Base-by-base conservation (phyloP, 1,284 basidiomycete genomes). In the Tremellales sp. region DNA sequence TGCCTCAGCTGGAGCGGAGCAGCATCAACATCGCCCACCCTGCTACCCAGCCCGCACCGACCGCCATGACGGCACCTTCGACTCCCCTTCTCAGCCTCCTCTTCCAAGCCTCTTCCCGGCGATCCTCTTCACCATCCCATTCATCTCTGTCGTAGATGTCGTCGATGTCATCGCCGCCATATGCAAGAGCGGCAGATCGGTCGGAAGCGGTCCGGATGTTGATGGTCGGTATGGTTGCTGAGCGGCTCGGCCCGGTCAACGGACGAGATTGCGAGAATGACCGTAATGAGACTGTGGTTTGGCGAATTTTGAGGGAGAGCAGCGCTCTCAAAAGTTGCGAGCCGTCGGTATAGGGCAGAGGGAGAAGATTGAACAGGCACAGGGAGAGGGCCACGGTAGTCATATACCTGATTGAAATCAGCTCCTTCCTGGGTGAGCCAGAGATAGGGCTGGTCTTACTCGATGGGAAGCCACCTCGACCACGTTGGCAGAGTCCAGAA, bases 281-380 rank as follows among this genome's bases (percentile, higher is more conserved):
- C 19, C 22, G 43, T 8, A 43, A 21, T 40, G 40, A n/a, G 33
- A 36, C 15, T 31, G 22, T 26, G 12, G 10, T 54, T 40, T 48
- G 19, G 43, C 46, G 19, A 46, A n/a, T 53, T 47, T 46, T 46
- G 19, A 48, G 58, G 52, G 52, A 37, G 19, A 53, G 46, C 1
- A 68, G 54, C 3, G 62, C 57, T 1, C 46, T 44, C n/a, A 73
- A 53, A 8, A 71, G 54, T 25, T 67, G 64, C 4, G 65, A 61
- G 15, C 70, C 70, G 49, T 73, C 70, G 15, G 70, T 63, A 13
- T 54, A 46, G 2, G 70, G 70, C 4, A 73, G 49, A 0, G 70
- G 68, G 23, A 73, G 62, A 41, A 73, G 64, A 53, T 73, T 73
- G 64, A 73, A 64, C 13, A 73, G 46, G 58, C 64, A 70, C 17